Conservation (phyloP, 495 filamentous ascomycete genomes). For the Collariella sp. region DNA sequence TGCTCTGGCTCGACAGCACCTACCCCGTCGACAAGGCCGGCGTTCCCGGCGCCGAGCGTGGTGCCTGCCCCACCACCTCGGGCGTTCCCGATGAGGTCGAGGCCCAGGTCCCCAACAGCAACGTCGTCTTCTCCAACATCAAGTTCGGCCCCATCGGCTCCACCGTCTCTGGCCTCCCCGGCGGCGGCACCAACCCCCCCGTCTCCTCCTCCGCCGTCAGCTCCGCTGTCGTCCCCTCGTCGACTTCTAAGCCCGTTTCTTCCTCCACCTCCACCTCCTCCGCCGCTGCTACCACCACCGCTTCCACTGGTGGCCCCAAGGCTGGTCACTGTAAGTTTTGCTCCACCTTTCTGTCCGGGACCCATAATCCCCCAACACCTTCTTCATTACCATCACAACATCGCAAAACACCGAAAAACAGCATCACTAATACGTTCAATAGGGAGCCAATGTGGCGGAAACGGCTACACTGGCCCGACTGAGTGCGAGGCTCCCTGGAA, state of each 20-base stretch:
- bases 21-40: slow-evolving; percentile 52
- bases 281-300: slow-evolving; percentile 12
- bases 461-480: slow-evolving; percentile 37
- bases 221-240: slow-evolving; percentile 1
- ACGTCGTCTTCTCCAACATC: slow-evolving; percentile 57
- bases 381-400: too few relatives aligned
- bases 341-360: neutral
- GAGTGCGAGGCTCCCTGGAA: slow-evolving; percentile 30
- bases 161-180: slow-evolving; percentile 39
- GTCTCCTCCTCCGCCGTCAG: slow-evolving; percentile 12
- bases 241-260: slow-evolving; percentile 12
- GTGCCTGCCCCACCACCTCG: slow-evolving; percentile 54
- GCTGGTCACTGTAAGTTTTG: neutral
- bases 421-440: too few relatives aligned
- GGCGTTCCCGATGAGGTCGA: slow-evolving; percentile 55
- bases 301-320: slow-evolving; percentile 9
- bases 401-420: too few relatives aligned
- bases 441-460: slow-evolving; percentile 40
- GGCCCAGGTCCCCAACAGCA: slow-evolving; percentile 43
- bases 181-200: slow-evolving; percentile 7
- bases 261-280: slow-evolving; percentile 12
- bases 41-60: slow-evolving; percentile 57
- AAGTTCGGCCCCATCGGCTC: slow-evolving; percentile 59
- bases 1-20: slow-evolving; percentile 78
- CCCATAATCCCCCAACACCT: too few relatives aligned